Conservation (phyloP, 768 basidiomycete genomes). For the Rhizopogon sp. region DNA sequence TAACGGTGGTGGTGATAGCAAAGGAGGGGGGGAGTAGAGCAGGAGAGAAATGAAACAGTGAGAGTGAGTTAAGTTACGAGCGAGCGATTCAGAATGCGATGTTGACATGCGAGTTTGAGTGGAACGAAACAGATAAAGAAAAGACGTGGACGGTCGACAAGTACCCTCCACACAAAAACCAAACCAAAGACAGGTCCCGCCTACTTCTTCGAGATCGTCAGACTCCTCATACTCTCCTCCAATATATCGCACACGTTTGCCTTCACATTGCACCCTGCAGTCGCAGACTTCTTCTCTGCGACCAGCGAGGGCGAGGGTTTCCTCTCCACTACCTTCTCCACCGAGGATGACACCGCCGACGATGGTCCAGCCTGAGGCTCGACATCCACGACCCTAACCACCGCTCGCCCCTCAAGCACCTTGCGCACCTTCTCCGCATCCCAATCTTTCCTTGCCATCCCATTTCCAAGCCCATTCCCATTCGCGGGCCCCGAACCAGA, state of each 20-base stretch:
- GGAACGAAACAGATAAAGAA: too few species aligned
- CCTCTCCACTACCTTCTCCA: neutral
- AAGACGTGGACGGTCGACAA: too few species aligned
- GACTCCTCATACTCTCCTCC: constrained; percentile 66
- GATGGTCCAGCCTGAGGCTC: constrained; percentile 30
- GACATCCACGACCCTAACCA: constrained; percentile 74
- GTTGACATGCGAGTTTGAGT: too few species aligned
- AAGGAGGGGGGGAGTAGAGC: too few species aligned
- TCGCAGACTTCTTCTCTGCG: constrained; percentile 1
- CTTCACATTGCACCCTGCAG: constrained; percentile 14
- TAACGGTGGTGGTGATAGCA: too few species aligned
- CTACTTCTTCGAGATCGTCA: constrained; percentile 54
- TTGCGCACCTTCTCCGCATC: constrained; percentile 79
- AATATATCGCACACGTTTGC: constrained; percentile 36
- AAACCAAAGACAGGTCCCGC: neutral
- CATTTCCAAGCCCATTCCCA: neutral
- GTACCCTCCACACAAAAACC: too few species aligned
- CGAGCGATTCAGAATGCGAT: too few species aligned
- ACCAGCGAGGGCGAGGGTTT: neutral
- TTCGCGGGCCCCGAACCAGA: constrained; percentile 34
- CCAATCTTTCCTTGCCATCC: constrained; percentile 30
- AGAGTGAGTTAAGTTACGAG: too few species aligned
- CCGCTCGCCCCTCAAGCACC: constrained; percentile 80
- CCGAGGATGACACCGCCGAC: neutral
- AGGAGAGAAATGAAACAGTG: too few species aligned